Evolutionary conservation across 2,329 filamentous ascomycete genomes (phyloP).

Genomic region (Massarina eburnea): DNA sequence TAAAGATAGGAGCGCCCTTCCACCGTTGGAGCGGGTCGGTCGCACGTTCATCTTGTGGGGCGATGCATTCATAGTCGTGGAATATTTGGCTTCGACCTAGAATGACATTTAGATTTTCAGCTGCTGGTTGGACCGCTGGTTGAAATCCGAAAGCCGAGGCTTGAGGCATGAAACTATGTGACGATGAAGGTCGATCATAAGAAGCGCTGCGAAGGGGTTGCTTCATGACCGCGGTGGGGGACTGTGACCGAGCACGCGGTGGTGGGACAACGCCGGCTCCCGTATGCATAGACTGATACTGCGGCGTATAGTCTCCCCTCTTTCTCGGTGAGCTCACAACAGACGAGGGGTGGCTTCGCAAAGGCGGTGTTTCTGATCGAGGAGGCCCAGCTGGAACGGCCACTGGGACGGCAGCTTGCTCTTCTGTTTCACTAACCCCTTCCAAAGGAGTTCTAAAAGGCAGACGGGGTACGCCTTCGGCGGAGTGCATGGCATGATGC

Average conservation of each 20-base stretch:
- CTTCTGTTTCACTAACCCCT: constrained; percentile 38
- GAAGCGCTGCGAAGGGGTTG: constrained; percentile 48
- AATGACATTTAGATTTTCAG: constrained; percentile 25
- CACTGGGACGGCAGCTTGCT: constrained; percentile 21
- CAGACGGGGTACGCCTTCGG: constrained; percentile 25
- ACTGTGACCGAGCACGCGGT: constrained; percentile 60
- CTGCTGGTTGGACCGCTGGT: constrained; percentile 8
- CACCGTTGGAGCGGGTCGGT: constrained; percentile 82
- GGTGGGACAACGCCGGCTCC: constrained; percentile 30
- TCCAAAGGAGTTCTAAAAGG: constrained; percentile 33
- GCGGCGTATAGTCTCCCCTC: constrained; percentile 46
- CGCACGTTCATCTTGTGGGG: constrained; percentile 57
- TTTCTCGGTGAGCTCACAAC: constrained; percentile 45
- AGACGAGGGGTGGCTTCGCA: constrained; percentile 35
- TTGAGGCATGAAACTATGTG: constrained; percentile 49
- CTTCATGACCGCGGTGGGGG: constrained; percentile 58
- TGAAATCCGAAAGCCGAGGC: constrained; percentile 35
- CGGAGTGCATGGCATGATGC: constrained; percentile 33
- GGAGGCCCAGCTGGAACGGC: constrained; percentile 21
- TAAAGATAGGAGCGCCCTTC: constrained; percentile 84
- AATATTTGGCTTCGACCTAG: constrained; percentile 46
- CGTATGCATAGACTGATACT: constrained; percentile 47
- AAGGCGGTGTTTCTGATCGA: constrained; percentile 38
- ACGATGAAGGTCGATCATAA: constrained; percentile 58
- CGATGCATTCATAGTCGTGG: constrained; percentile 57